Percentiles rank a stretch among this genome's conserved stretches.
phyloP scores from a whole-genome alignment of 805 yeast species.

The Wickerhamiella cacticola region DNA sequence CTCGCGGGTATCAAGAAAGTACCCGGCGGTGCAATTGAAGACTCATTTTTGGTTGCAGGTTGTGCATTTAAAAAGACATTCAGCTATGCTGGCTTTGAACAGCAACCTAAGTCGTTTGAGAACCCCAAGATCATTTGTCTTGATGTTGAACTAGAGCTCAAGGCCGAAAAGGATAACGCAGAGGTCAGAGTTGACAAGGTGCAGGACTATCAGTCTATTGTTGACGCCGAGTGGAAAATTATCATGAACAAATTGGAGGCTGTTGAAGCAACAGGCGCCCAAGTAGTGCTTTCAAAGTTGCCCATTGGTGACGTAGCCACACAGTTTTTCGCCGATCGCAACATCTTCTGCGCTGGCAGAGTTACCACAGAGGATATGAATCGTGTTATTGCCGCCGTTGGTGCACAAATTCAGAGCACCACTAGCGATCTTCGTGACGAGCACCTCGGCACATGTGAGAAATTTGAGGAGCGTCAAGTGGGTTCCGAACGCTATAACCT shows the following conservation, averaged over 20 bases:
- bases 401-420: slow-evolving; percentile 72
- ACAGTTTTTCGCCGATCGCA: slow-evolving; percentile 92
- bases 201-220: slow-evolving; percentile 85
- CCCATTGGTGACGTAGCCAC: slow-evolving; percentile 99
- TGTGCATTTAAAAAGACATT: slow-evolving; percentile 97
- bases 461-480: slow-evolving; percentile 86
- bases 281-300: slow-evolving; percentile 81
- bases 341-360: slow-evolving; percentile 95
- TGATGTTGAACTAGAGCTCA: slow-evolving; percentile 88
- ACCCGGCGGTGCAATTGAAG: slow-evolving; percentile 94
- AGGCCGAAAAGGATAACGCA: slow-evolving; percentile 97
- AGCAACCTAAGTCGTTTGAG: slow-evolving; percentile 78
- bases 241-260: slow-evolving; percentile 76
- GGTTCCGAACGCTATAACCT: slow-evolving; percentile 93
- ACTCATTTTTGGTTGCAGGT: slow-evolving; percentile 77
- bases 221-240: slow-evolving; percentile 98
- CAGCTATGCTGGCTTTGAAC: slow-evolving; percentile 97
- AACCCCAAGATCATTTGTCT: slow-evolving; percentile 74
- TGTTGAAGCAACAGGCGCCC: slow-evolving; percentile 75
- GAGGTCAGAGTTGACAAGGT: slow-evolving; percentile 95
- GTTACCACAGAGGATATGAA: slow-evolving; percentile 82
- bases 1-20: slow-evolving; percentile 90
- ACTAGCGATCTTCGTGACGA: slow-evolving; percentile 48
- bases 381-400: slow-evolving; percentile 86
- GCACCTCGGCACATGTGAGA: slow-evolving; percentile 74